Base-by-base conservation (phyloP, 352 stramenopile genomes). In the Phytophthora cryptogea region DNA sequence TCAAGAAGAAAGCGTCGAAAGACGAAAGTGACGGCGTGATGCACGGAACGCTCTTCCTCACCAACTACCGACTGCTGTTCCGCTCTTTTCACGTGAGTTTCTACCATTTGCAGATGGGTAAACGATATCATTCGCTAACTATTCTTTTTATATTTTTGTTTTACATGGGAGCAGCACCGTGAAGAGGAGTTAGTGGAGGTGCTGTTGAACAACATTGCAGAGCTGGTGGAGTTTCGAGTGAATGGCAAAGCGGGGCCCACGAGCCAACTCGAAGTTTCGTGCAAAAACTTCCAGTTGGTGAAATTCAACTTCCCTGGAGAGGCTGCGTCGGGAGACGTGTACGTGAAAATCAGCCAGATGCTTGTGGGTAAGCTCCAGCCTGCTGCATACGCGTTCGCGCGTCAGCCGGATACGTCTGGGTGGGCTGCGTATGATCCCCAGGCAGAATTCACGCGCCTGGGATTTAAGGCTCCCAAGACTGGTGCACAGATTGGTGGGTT, bases 281-380 rank as follows among this genome's bases (percentile, higher is more conserved):
- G 83, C 76, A 95, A 95, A 60, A 95, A 92, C 53, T 93, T 95
- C 59, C 76, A 89, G 48, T 74, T 95, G 35, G 55, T 92, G 20
- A 88, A 84, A 40, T 90, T 93, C 45, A 82, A 83, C 33, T 93
- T 93, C 32, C 80, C 82, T 0, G 77, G 70, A 27, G 82, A 93
- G 26, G 46, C 72, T 3, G 80, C 74, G 7, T 89, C 82, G 1
- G 78, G 78, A 1, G 79, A 93, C 16, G 60, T 89, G 3, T 93
- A 80, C 53, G 79, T 91, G 23, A 76, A 82, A 32, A 74, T 91
- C 48, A 88, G 72, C 47, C 81, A 91, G 35, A 51, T 85, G 30
- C 70, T 93, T 0, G 40, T 70, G 14, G 49, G 49, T 10, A 88
- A 83, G 51, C 74, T 84, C 8, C 66, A 68, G 27, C 78, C 86